Evolutionary conservation across 495 filamentous ascomycete genomes (phyloP), one percentile per base, ranked within the genome.

Genomic region (Xylaria venustula): DNA sequence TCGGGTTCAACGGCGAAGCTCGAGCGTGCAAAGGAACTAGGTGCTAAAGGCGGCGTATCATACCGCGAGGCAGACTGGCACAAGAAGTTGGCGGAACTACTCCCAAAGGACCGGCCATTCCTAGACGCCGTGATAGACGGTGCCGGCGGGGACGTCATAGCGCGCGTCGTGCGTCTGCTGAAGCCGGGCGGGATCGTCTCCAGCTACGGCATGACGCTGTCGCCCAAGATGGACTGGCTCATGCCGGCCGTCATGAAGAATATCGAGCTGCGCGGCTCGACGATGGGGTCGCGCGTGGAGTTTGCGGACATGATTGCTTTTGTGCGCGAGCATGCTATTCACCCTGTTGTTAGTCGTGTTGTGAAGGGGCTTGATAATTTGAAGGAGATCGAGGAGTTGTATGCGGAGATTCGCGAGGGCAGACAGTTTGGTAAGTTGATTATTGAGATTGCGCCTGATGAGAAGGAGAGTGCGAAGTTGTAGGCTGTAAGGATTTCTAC

Each of bases 401-500:
- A 91, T 71, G 84, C 89, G 51, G 88, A 91, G 34, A 89, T 93
- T 80, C 87, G 86, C 66, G 77, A 81, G 14, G 88, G 86, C n/a
- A 83, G 71, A 62, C 90, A 93, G 72, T 91, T 91, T 76, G 89
- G 89, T 7, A 92, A 93, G 75, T 69, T 92, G 67, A 87, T 91
- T 2, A 78, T 92, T 34, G 63, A 76, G 60, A 71, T 80, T 25
- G 61, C 61, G 32, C 32, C 62, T 7, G 67, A 67, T 7, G 64
- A 64, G 3, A 56, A 61, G 50, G 47, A 19, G 9, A n/a, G 40
- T 32, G 40, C 53, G 17, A 55, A 55, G 53, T 26, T 55, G 17
- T 55, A 55, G 40, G 12, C 11, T 2, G 17, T 5, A 11, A 34
- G 30, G 11, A 34, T 5, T 34, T 5, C 30, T 11, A n/a, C 30